These are phyloP conservation scores for Penicillium robsamsonii DNA, from an alignment of 495 filamentous ascomycete genomes.

Conservation along the genomic window DNA sequence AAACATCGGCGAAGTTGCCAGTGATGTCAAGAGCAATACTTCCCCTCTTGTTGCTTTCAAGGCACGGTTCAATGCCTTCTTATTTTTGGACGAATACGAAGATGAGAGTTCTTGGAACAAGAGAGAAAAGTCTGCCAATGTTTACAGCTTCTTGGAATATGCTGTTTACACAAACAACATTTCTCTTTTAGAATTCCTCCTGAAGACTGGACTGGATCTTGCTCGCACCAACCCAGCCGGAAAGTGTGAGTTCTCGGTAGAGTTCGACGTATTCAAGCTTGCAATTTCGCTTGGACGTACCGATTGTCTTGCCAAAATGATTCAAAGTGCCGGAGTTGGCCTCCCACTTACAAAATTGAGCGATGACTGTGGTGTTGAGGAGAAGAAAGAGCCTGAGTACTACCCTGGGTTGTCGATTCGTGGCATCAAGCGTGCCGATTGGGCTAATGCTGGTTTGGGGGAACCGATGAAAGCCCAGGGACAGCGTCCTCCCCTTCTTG, in stretches of 20 bases:
- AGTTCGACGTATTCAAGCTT: slow-evolving; percentile 25
- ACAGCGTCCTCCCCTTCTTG: slow-evolving; percentile 53
- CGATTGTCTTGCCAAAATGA: slow-evolving; percentile 47
- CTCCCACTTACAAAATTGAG: slow-evolving; percentile 63
- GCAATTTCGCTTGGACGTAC: slow-evolving; percentile 46
- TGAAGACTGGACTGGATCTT: slow-evolving; percentile 39
- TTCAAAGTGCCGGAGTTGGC: slow-evolving; percentile 57
- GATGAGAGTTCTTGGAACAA: background rate
- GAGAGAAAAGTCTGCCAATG: background rate
- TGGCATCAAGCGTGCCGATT: slow-evolving; percentile 64
- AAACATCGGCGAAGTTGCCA: slow-evolving; percentile 62
- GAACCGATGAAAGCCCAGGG: slow-evolving; percentile 19
- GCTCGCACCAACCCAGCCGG: slow-evolving; percentile 19
- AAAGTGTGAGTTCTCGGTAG: slow-evolving; percentile 22
- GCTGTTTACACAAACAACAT: slow-evolving; percentile 40
- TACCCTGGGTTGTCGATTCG: slow-evolving; percentile 72
- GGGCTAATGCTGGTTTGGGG: slow-evolving; percentile 56
- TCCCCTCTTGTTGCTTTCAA: slow-evolving; percentile 48
- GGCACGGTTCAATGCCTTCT: slow-evolving; percentile 27
- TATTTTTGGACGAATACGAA: slow-evolving; percentile 29
- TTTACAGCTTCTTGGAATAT: slow-evolving; percentile 26
- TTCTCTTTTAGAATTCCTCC: slow-evolving; percentile 42
- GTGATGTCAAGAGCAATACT: slow-evolving; percentile 57
- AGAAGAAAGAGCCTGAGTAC: slow-evolving; percentile 57
- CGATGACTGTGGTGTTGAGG: slow-evolving; percentile 54